Conservation (phyloP, 495 filamentous ascomycete genomes). For the Hypoxylon rickii region DNA sequence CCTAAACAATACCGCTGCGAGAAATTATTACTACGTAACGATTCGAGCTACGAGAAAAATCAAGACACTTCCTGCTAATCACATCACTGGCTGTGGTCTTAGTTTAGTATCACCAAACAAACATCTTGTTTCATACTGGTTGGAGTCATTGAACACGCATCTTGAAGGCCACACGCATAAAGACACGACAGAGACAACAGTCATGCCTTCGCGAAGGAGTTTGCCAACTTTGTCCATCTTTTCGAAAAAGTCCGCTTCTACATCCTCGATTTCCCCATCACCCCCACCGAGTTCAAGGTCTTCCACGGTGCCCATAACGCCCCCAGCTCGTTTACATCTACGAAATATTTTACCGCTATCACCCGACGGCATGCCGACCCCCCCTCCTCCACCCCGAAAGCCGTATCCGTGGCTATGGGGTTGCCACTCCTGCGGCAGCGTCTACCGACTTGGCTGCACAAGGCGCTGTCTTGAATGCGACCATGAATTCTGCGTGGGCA, state of each 20-base stretch:
- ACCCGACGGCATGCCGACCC: slow-evolving; percentile 33
- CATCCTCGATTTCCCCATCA: background rate
- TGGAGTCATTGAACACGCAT: slow-evolving; percentile 11
- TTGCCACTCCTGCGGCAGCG: slow-evolving; percentile 46
- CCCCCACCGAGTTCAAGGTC: background rate
- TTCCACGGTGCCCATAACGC: slow-evolving; percentile 16
- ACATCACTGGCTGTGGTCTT: background rate
- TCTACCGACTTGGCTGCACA: slow-evolving; percentile 48
- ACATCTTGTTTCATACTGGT: background rate
- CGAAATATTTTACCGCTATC: slow-evolving; percentile 32
- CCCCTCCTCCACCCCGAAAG: slow-evolving; percentile 32
- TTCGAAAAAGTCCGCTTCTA: slow-evolving; percentile 3
- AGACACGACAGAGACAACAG: background rate
- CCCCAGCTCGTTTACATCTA: slow-evolving; percentile 38
- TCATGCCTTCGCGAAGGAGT: slow-evolving; percentile 26
- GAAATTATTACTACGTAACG: too few species aligned
- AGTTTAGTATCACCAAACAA: slow-evolving; percentile 6
- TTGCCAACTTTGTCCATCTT: slow-evolving; percentile 25
- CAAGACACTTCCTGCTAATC: background rate
- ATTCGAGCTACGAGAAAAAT: background rate
- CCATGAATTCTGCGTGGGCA: slow-evolving; percentile 46
- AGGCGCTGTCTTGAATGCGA: slow-evolving; percentile 51
- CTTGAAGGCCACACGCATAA: background rate
- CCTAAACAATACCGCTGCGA: slow-evolving; percentile 10
- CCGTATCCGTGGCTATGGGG: slow-evolving; percentile 51